phyloP scores from a whole-genome alignment of 306 rosid genomes.

The Cucurbita argyrosperma region DNA sequence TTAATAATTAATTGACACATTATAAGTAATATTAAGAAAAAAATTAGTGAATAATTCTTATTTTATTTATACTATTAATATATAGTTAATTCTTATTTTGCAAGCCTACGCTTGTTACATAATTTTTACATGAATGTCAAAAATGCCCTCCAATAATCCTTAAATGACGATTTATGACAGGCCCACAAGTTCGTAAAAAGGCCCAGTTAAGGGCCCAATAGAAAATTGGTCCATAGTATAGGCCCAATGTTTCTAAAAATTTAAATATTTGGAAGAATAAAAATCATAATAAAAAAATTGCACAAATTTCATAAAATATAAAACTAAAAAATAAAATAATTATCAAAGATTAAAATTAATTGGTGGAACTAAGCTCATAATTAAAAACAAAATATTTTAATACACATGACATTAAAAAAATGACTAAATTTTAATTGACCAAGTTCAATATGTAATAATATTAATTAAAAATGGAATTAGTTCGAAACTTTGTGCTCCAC shows the following conservation, averaged over 20 bases:
- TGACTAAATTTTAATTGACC: background rate
- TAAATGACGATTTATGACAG: background rate
- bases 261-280: no score
- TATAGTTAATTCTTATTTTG: no score
- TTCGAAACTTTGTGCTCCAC: background rate
- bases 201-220: background rate
- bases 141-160: background rate
- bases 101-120: no score
- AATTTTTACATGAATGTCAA: background rate
- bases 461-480: background rate
- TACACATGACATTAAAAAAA: background rate
- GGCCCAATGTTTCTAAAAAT: background rate
- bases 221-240: background rate
- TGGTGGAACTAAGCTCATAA: background rate
- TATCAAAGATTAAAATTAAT: no score
- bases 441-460: background rate
- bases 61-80: no score
- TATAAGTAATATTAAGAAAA: no score
- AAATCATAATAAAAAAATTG: no score
- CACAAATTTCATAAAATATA: no score
- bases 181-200: background rate
- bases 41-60: no score
- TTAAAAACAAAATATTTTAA: background rate
- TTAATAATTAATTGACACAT: no score
- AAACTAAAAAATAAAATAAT: no score